Conservation (phyloP, 768 basidiomycete species). For the Tylopilus sp. region DNA sequence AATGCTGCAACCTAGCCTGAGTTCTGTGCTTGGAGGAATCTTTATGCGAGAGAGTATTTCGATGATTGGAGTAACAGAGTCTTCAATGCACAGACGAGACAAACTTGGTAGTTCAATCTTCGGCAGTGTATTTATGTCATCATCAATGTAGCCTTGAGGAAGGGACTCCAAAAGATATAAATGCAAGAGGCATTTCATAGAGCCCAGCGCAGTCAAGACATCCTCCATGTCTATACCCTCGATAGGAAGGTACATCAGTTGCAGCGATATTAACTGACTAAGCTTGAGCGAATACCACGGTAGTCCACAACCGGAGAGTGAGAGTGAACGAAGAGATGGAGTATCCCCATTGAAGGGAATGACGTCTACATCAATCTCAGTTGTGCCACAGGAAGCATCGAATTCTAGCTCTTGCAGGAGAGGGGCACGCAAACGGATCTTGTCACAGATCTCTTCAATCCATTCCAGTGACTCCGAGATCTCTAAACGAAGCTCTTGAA, state of each 20-base stretch:
- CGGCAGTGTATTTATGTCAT: background rate
- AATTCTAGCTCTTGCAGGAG: background rate
- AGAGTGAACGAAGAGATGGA: background rate
- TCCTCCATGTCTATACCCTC: conserved; percentile 18
- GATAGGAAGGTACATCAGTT: conserved; percentile 26
- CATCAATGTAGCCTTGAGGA: background rate
- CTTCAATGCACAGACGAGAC: conserved; percentile 3
- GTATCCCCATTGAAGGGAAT: background rate
- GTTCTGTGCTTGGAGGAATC: background rate
- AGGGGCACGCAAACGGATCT: background rate
- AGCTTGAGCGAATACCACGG: background rate
- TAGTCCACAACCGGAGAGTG: background rate
- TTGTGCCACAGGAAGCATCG: too few species aligned
- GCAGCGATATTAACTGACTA: conserved; percentile 33
- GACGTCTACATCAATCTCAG: too few species aligned
- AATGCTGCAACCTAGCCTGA: background rate
- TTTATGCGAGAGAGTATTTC: conserved; percentile 4
- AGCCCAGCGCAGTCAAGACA: conserved; percentile 30
- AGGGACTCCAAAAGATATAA: conserved; percentile 34
- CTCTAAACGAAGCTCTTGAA: background rate
- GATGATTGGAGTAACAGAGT: conserved; percentile 1
- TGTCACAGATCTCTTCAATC: background rate
- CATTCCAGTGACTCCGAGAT: background rate
- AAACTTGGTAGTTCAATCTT: conserved; percentile 2
- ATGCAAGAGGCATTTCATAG: conserved; percentile 32